These are phyloP conservation scores for Monocercomonoides exilis DNA, from an alignment of 78 protist species.

Conservation along the genomic window DNA sequence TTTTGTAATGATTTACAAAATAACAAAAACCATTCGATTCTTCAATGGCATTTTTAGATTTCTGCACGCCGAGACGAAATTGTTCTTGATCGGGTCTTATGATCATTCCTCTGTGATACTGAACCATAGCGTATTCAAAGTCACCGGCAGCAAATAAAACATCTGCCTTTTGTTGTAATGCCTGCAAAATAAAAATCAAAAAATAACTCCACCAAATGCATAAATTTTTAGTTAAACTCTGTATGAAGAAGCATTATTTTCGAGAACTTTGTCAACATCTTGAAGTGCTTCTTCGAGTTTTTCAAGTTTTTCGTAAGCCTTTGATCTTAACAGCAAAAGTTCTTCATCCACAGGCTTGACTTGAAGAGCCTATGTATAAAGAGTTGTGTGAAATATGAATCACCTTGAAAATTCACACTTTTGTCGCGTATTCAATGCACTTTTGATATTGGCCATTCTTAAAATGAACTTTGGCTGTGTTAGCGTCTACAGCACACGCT, in stretches of 20 bases:
- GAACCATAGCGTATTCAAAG: not conserved
- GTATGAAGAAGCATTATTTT: not conserved
- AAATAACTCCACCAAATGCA: too few relatives aligned
- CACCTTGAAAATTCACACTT: not conserved
- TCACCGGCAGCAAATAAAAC: not conserved
- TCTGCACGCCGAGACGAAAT: not conserved
- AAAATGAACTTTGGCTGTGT: slow-evolving; percentile 1
- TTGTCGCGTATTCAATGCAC: not conserved
- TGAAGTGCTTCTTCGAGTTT: not conserved
- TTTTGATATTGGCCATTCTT: not conserved
- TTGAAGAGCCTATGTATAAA: not conserved
- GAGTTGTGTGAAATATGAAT: not conserved
- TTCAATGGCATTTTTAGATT: not conserved
- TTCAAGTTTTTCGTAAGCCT: not conserved
- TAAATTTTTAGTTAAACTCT: too few relatives aligned
- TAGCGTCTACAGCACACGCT: not conserved
- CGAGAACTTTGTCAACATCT: not conserved
- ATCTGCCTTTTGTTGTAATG: not conserved
- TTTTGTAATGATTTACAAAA: too few relatives aligned
- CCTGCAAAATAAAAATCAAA: too few relatives aligned
- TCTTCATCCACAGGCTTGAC: not conserved
- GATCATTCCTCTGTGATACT: not conserved
- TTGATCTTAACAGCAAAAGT: not conserved
- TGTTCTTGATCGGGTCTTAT: not conserved
- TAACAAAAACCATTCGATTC: not conserved